phyloP scores from a whole-genome alignment of 78 protist genomes.

The Dictyostelium capitatum region DNA sequence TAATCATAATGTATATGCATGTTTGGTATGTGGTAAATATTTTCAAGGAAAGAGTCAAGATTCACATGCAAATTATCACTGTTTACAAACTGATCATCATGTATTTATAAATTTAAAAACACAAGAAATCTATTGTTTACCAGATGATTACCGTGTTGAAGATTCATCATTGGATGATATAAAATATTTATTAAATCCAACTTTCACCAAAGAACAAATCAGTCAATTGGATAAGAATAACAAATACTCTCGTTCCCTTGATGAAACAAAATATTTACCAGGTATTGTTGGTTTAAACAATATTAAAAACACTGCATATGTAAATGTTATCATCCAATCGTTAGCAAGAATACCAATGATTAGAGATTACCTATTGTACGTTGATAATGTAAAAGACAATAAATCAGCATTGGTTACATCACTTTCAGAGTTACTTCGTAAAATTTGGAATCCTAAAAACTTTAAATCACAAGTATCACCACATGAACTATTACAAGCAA shows the following conservation, averaged over 20 bases:
- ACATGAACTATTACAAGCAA: constrained; percentile 91
- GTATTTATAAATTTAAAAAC: constrained; percentile 95
- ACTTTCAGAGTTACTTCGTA: constrained; percentile 91
- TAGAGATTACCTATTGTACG: constrained; percentile 91
- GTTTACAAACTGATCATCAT: constrained; percentile 94
- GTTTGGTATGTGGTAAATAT: constrained; percentile 98
- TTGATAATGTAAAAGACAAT: constrained; percentile 4
- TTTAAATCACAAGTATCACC: constrained; percentile 95
- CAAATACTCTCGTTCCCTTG: constrained; percentile 71
- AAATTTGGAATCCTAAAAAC: constrained; percentile 93
- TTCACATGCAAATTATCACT: constrained; percentile 96
- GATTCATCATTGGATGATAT: constrained; percentile 97
- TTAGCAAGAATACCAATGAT: constrained; percentile 86
- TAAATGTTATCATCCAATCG: constrained; percentile 96
- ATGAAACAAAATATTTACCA: constrained; percentile 83
- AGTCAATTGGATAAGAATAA: constrained; percentile 30
- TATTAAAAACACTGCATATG: constrained; percentile 90
- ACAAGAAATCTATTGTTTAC: constrained; percentile 95
- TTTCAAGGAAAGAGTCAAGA: constrained; percentile 96
- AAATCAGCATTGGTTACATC: constrained; percentile 56
- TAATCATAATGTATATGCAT: constrained; percentile 96
- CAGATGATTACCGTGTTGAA: constrained; percentile 97
- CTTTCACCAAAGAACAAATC: constrained; percentile 50
- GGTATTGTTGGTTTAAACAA: constrained; percentile 98
- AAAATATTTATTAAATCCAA: constrained; percentile 81